A percentile compares a stretch with the other conserved stretches of the same genome.
Conservation (phyloP, 352 stramenopile species). For the Saprolegnia parasitica region DNA sequence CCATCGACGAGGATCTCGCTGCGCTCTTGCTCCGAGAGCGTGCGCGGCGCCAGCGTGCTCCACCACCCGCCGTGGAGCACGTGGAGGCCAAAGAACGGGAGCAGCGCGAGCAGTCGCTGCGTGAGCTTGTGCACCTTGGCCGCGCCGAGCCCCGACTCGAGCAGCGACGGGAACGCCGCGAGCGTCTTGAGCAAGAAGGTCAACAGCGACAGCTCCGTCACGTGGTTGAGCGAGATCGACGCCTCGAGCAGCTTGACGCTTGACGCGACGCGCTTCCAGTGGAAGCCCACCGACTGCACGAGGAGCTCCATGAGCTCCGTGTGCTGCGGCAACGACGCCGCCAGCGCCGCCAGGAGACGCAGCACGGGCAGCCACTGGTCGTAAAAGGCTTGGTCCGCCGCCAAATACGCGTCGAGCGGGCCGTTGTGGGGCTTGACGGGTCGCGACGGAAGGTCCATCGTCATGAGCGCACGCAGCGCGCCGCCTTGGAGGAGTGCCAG, state of each 20-base stretch:
- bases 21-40: slow-evolving; percentile 50
- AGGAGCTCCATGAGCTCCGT: slow-evolving; percentile 52
- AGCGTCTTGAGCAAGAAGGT: slow-evolving; percentile 80
- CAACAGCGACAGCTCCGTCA: slow-evolving; percentile 68
- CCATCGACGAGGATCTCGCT: slow-evolving; percentile 30
- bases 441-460: slow-evolving; percentile 26
- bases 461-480: slow-evolving; percentile 58
- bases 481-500: slow-evolving; percentile 65
- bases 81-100: slow-evolving; percentile 57
- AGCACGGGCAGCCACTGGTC: slow-evolving; percentile 74
- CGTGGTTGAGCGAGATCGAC: slow-evolving; percentile 44
- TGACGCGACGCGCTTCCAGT: slow-evolving; percentile 62
- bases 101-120: slow-evolving; percentile 58
- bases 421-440: slow-evolving; percentile 34
- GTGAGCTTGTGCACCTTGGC: slow-evolving; percentile 77
- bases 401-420: slow-evolving; percentile 32
- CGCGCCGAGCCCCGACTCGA: slow-evolving; percentile 47
- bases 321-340: slow-evolving; percentile 63
- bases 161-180: slow-evolving; percentile 64
- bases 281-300: slow-evolving; percentile 52
- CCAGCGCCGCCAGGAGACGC: slow-evolving; percentile 54
- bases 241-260: slow-evolving; percentile 46
- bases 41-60: slow-evolving; percentile 36
- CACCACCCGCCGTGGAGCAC: slow-evolving; percentile 62
- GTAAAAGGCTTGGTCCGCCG: slow-evolving; percentile 65